Conservation (phyloP, 78 protist species). For the Dictyostelium brefeldianum region DNA sequence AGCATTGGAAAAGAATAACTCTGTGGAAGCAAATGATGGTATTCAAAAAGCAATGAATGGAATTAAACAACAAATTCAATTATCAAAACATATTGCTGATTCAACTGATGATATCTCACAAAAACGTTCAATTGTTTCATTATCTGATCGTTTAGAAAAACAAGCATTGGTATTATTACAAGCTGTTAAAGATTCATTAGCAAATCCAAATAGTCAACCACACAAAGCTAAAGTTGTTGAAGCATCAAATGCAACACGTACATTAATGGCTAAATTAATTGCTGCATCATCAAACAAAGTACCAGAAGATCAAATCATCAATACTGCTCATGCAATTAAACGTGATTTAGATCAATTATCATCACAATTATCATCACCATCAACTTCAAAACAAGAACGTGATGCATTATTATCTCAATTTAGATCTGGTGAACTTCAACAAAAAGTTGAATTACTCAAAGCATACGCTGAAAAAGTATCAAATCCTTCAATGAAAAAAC, state of each 20-base stretch:
- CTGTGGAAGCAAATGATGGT: constrained; percentile 45
- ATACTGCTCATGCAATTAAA: constrained; percentile 45
- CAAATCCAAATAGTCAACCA: constrained; percentile 37
- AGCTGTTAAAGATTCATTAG: constrained; percentile 72
- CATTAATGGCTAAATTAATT: constrained; percentile 73
- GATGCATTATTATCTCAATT: background rate
- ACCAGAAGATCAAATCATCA: constrained; percentile 67
- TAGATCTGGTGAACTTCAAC: constrained; percentile 48
- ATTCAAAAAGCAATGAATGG: constrained; percentile 45
- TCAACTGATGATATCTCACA: constrained; percentile 47
- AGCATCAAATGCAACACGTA: constrained; percentile 31
- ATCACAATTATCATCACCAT: background rate
- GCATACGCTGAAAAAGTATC: constrained; percentile 42
- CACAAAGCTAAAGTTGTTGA: constrained; percentile 50
- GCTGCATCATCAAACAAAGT: constrained; percentile 70
- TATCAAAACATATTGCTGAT: constrained; percentile 73
- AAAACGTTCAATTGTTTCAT: constrained; percentile 41
- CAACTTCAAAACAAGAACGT: background rate
- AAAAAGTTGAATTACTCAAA: constrained; percentile 51
- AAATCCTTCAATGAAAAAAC: constrained; percentile 56
- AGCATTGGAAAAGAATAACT: constrained; percentile 32
- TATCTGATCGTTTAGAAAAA: constrained; percentile 56
- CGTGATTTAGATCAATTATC: constrained; percentile 29
- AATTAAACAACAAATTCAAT: constrained; percentile 77
- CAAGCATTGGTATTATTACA: constrained; percentile 42